Evolutionary conservation across 352 stramenopile species (phyloP).

Genomic region (Hyaloperonospora brassicae): DNA sequence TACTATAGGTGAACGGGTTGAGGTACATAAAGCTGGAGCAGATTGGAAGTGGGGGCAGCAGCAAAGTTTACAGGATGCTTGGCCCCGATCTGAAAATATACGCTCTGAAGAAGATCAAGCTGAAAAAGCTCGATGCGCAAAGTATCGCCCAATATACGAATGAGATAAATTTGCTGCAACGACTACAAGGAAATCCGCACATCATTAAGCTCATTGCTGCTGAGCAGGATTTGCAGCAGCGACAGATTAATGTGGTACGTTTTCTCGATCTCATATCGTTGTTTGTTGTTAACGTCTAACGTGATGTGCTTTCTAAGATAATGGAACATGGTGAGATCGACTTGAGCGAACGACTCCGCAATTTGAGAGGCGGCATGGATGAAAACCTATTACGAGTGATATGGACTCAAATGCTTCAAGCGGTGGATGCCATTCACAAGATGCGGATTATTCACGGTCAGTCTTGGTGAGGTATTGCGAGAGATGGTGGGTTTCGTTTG

Average conservation of each 20-base stretch:
- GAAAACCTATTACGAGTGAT: conserved; percentile 97
- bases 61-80: conserved; percentile 95
- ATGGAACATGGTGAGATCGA: conserved; percentile 98
- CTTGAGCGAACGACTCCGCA: conserved; percentile 88
- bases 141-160: conserved; percentile 95
- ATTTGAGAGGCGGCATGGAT: conserved; percentile 82
- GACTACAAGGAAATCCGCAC: conserved; percentile 89
- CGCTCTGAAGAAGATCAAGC: conserved; percentile 97
- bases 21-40: conserved; percentile 94
- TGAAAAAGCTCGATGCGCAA: conserved; percentile 86
- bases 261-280: background rate
- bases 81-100: conserved; percentile 90
- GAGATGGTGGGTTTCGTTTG: too few species aligned
- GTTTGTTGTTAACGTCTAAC: background rate
- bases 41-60: conserved; percentile 95
- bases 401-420: conserved; percentile 98
- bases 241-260: conserved; percentile 62
- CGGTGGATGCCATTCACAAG: conserved; percentile 94
- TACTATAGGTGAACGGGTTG: conserved; percentile 75
- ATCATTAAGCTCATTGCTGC: conserved; percentile 95
- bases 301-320: conserved; percentile 33
- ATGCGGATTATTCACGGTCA: conserved; percentile 90
- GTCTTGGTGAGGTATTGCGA: background rate
- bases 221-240: conserved; percentile 85
- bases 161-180: conserved; percentile 93